Conservation (phyloP, 148 eudicot species). For the Cornus suecica region DNA sequence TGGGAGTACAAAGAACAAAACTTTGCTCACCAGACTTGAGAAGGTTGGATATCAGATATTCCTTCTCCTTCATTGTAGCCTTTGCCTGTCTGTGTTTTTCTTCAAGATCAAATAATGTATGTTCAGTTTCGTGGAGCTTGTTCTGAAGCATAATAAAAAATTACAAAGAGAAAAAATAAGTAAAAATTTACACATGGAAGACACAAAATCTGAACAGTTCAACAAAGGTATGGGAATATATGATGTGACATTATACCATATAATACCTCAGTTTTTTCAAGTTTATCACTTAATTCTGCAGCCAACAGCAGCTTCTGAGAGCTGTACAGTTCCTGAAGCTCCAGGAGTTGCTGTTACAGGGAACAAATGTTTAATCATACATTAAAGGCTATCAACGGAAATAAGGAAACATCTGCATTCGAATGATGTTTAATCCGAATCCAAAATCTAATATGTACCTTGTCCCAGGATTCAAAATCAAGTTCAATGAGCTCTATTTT, state of each 20-base stretch:
- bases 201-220: background rate
- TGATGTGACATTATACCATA: background rate
- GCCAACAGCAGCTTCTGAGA: conserved; percentile 76
- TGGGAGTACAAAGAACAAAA: background rate
- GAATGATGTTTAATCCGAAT: background rate
- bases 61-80: conserved; percentile 92
- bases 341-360: conserved; percentile 64
- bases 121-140: conserved; percentile 89
- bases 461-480: conserved; percentile 77
- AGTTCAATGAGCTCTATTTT: conserved; percentile 85
- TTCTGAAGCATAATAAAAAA: conserved; percentile 42
- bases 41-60: conserved; percentile 81
- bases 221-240: conserved; percentile 3
- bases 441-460: conserved; percentile 55
- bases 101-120: conserved; percentile 84
- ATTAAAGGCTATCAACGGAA: background rate
- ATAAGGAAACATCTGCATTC: conserved; percentile 3
- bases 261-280: conserved; percentile 85
- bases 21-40: conserved; percentile 75
- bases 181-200: conserved; percentile 14
- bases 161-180: conserved; percentile 16
- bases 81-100: conserved; percentile 92
- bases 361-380: conserved; percentile 8
- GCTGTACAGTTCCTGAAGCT: conserved; percentile 74
- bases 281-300: conserved; percentile 73